phyloP scores from a whole-genome alignment of 345 rosid genomes.

The Diplotaxis tenuifolia region DNA sequence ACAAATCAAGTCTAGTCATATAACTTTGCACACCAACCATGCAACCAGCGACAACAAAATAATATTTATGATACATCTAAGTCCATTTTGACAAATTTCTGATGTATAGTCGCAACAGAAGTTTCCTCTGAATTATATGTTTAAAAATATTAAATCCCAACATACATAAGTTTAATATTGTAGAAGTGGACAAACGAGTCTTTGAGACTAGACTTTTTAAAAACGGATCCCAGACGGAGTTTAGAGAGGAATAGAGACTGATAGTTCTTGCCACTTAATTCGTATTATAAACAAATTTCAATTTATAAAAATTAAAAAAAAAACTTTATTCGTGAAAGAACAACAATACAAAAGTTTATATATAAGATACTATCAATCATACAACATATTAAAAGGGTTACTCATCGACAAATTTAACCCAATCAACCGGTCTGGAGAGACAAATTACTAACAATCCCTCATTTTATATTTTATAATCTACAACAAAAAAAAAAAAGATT shows the following conservation, averaged over 20 bases:
- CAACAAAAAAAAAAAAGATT: not conserved
- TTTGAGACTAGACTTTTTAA: not conserved
- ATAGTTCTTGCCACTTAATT: not conserved
- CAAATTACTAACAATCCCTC: conserved; percentile 9
- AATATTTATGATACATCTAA: not conserved
- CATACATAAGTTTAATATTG: not conserved
- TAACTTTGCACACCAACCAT: not conserved
- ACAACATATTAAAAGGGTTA: conserved; percentile 22
- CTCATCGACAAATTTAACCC: conserved; percentile 35
- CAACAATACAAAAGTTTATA: not conserved
- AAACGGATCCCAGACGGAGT: not conserved
- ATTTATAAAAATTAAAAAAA: too few relatives aligned
- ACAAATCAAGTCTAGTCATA: not conserved
- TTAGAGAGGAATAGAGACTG: not conserved
- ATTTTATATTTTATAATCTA: not conserved
- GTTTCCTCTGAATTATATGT: not conserved
- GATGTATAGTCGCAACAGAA: not conserved
- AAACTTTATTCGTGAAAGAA: not conserved
- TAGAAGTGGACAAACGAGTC: not conserved
- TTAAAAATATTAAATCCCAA: not conserved
- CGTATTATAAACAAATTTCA: not conserved
- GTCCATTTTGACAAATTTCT: not conserved
- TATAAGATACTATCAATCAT: not conserved
- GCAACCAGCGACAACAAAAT: not conserved
- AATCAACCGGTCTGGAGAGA: conserved; percentile 5